Base-by-base conservation (phyloP, 106 monocot genomes). In the Dendrobium chrysotoxum region DNA sequence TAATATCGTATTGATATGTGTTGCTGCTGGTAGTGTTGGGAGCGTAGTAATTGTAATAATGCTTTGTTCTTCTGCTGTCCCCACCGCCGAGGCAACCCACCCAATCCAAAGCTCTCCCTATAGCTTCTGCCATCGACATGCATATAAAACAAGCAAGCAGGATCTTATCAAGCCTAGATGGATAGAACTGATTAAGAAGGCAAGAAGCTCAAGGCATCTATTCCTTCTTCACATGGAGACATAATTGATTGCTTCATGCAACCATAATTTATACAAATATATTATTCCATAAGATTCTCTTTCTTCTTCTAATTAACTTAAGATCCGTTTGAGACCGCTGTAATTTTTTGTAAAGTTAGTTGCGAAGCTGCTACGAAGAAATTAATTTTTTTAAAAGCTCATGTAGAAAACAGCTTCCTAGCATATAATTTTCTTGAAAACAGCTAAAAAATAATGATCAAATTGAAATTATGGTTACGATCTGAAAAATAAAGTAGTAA, bases 91-190 rank as follows among this genome's bases (percentile, higher is more conserved):
- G 67, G 79, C 83, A 87, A 26, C 46, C 28, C 40, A 66, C 68
- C 45, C 82, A 79, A 79, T 80, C 76, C 42, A 90, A 75, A 39
- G 72, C 87, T 44, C 82, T 83, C 0, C 75, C 82, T 12, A 84
- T 28, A 80, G 87, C 72, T 71, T 82, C 80, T 28, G 78, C 67
- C 80, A 86, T 89, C 40, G 81, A 28, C 47, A 1, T 13, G 13
- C 15, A 50, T 50, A 12, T 50, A 15, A 11, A 50, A 11, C 53
- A 25, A 55, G 0, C 44, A 10, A 0, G 44, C 70, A 65, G 13
- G 50, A 13, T 46, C 46, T 46, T 12, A 46, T 50, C 13, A 13
- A 35, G 13, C 70, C 35, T 35, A 35, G 3, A 35, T 35, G 35
- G 35, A 35, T 35, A 3, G 35, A 35, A 15, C 2, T 6, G 5